These are phyloP conservation scores for Stropharia rugosoannulata DNA, from an alignment of 768 basidiomycete genomes.

Conservation along the genomic window DNA sequence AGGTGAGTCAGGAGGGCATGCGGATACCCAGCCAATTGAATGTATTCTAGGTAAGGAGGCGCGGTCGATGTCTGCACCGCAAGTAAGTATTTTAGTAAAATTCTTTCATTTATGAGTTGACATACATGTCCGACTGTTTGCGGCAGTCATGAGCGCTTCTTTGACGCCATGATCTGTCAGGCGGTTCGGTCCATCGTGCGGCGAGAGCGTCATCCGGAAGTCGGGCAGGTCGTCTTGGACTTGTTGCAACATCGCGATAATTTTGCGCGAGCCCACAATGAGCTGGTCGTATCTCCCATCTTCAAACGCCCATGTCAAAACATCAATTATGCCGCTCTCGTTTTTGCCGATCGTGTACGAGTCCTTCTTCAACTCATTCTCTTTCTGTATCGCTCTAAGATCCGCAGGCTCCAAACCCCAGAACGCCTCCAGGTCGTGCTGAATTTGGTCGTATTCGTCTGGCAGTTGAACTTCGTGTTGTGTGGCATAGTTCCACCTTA, in stretches of 20 bases:
- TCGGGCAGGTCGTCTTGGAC: conserved; percentile 41
- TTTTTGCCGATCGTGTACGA: conserved; percentile 43
- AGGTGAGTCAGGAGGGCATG: conserved; percentile 36
- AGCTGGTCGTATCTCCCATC: conserved; percentile 36
- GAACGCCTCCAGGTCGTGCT: conserved; percentile 79
- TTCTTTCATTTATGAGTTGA: neutral
- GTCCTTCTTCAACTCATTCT: conserved; percentile 36
- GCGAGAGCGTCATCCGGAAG: conserved; percentile 45
- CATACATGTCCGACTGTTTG: conserved; percentile 24
- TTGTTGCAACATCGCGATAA: conserved; percentile 35
- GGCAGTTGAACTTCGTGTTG: conserved; percentile 73
- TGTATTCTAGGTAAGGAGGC: conserved; percentile 32
- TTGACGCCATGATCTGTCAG: conserved; percentile 34
- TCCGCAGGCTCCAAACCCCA: conserved; percentile 60
- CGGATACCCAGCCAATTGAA: conserved; percentile 36
- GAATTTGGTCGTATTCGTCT: conserved; percentile 83
- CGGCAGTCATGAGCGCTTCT: conserved; percentile 26
- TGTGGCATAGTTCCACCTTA: conserved; percentile 56
- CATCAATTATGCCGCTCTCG: conserved; percentile 21
- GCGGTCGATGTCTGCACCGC: conserved; percentile 22
- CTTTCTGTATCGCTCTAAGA: conserved; percentile 32
- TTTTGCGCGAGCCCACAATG: conserved; percentile 26
- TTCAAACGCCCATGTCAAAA: conserved; percentile 33
- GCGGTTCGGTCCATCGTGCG: conserved; percentile 42
- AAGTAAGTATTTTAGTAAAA: neutral